Conservation (phyloP, 345 rosid species). For the Lepidium aucheri region DNA sequence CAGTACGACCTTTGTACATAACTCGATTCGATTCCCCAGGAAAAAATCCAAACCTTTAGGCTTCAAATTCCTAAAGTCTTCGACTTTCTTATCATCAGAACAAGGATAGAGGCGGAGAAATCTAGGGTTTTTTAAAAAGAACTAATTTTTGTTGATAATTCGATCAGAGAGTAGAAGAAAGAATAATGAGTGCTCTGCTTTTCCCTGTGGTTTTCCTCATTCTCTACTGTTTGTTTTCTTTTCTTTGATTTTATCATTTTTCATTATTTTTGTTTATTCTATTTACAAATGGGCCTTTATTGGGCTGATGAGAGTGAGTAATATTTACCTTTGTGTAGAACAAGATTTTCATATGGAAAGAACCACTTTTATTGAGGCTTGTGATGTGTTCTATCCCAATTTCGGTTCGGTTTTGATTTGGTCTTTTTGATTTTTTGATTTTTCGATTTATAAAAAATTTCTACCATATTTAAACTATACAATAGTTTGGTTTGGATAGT, state of each 20-base stretch:
- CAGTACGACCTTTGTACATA: slow-evolving; percentile 67
- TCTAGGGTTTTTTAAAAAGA: slow-evolving; percentile 22
- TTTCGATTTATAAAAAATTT: too few species aligned
- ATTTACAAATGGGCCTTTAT: slow-evolving; percentile 9
- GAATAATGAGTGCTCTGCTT: slow-evolving; percentile 16
- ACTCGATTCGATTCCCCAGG: slow-evolving; percentile 10
- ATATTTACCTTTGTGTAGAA: not conserved
- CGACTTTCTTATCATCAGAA: slow-evolving; percentile 6
- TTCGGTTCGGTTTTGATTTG: too few species aligned
- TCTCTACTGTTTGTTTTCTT: slow-evolving; percentile 12
- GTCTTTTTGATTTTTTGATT: too few species aligned
- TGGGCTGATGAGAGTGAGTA: not conserved
- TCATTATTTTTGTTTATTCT: not conserved
- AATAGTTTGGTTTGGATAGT: too few species aligned
- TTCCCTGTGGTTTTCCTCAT: slow-evolving; percentile 21
- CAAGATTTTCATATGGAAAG: not conserved
- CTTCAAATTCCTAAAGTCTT: slow-evolving; percentile 5
- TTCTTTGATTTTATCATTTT: not conserved
- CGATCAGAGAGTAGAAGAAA: slow-evolving; percentile 16
- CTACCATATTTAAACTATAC: too few species aligned
- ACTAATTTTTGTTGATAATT: not conserved
- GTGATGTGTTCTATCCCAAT: too few species aligned
- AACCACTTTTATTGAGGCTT: not conserved
- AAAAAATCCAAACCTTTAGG: not conserved
- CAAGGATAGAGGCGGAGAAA: slow-evolving; percentile 30